Evolutionary conservation across 192 early-diverging fungal genomes (phyloP), one percentile per base, ranked within the genome.

Genomic region (Cetraspora pellucida): DNA sequence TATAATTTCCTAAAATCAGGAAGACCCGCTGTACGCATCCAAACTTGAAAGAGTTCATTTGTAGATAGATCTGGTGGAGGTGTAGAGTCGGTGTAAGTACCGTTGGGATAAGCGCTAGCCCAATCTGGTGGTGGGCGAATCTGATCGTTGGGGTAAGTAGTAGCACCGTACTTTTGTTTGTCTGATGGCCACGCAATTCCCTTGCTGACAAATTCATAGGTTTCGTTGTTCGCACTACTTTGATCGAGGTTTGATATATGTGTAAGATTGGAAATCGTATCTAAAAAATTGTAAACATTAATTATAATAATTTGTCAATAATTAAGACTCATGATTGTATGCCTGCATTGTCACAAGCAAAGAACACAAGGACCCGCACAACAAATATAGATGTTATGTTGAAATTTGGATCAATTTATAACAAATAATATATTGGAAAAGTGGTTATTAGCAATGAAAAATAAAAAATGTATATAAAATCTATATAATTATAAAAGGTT

Each of bases 1-100:
- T 93, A 98, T 57, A 99, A 85, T 83, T 99, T 99, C 65, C 97
- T 86, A 85, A 99, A 99, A 44, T 90, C 95, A 43, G 98, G 98
- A 65, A 97, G 86, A 11, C 97, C 96, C 21, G 95, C 95, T 0
- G 93, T 94, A 47, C 97, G 88, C 96, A 99, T 97, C 98, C 98
- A 99, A 21, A 99, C 98, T 77, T 96, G 93, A 77, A 99, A 94
- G 57, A 91, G 89, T 83, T 97, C 91, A 85, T 93, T 85, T 10
- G 77, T 70, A 17, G 78, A 69, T 44, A 93, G 85, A 76, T 98
- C 82, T 27, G 91, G 87, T 7, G 82, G 89, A 45, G 90, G 83
- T 54, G 90, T 86, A 17, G 76, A 74, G 1, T 72, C 77, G n/a
- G 83, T 81, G 54, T 89, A 87, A 71, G 80, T 77, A 19, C 83